Percentiles rank a stretch among this genome's conserved stretches.
phyloP scores from a whole-genome alignment of 2,329 filamentous ascomycete genomes.

The Arthroderma uncinatum region DNA sequence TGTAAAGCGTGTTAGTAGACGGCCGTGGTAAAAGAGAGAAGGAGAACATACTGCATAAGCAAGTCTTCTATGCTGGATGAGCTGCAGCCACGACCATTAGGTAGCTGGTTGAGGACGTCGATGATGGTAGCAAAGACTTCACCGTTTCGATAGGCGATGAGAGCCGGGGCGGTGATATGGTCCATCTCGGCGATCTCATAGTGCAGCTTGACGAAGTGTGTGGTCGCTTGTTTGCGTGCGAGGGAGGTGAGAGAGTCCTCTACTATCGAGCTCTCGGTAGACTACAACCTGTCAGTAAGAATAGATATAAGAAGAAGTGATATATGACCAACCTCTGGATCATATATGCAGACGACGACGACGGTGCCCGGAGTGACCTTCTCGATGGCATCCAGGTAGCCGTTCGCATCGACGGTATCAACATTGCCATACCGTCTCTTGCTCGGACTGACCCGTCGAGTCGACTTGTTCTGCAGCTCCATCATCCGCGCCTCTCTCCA shows the following conservation, averaged over 20 bases:
- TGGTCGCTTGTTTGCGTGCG: constrained; percentile 56
- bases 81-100: constrained; percentile 43
- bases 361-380: constrained; percentile 69
- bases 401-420: constrained; percentile 74
- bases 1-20: constrained; percentile 13
- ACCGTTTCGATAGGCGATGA: constrained; percentile 79
- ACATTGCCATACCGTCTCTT: constrained; percentile 67
- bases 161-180: constrained; percentile 70
- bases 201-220: constrained; percentile 84
- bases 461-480: constrained; percentile 60
- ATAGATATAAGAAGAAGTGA: too few relatives aligned
- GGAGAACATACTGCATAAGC: constrained; percentile 42
- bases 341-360: constrained; percentile 89
- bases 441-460: constrained; percentile 62
- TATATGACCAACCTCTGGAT: constrained; percentile 45
- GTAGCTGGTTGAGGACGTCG: constrained; percentile 76
- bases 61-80: constrained; percentile 47
- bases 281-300: constrained; percentile 40
- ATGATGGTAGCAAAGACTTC: constrained; percentile 86
- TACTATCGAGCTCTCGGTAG: constrained; percentile 64
- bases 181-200: constrained; percentile 92
- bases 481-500: constrained; percentile 74
- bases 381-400: constrained; percentile 94
- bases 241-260: constrained; percentile 67
- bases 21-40: not conserved